Base-by-base conservation (phyloP, 2,329 filamentous ascomycete species). In the Exserohilum turcica region DNA sequence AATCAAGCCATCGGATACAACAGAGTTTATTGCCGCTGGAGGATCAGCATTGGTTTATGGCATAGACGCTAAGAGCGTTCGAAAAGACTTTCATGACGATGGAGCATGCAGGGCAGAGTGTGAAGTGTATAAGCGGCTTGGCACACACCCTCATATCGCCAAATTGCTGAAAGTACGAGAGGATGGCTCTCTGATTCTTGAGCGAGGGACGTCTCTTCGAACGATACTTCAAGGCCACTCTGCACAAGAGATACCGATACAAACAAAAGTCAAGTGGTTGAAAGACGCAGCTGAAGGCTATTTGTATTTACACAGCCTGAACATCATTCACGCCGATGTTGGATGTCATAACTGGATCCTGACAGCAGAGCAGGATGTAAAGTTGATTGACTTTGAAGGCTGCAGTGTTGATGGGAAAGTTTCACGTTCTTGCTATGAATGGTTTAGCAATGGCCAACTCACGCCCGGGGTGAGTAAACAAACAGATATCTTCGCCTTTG, bases 401-500 rank as follows among this genome's bases (percentile, higher is more conserved):
- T 45, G 57, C 29, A 57, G 57, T 38, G 50, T 60, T 49, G 43
- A 60, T 43, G 43, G 47, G 39, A 47, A 50, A 54, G 46, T 51
- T 21, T 45, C 57, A 55, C 38, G 37, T 52, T 37, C 57, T n/a
- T 60, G 57, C 28, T 60, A 57, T 48, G 31, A 59, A 46, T 59
- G 48, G 56, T 59, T 59, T 43, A 56, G 53, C 51, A 53, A 53
- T n/a, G 21, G 13, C 13, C 15, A 13, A 18, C 38, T n/a, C n/a
- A n/a, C 38, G 15, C 53, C 33, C 43, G 18, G 6, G 35, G 45
- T 59, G 24, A 59, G 53, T 32, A 28, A 19, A 29, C 43, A 54
- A 46, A 57, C 57, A 3, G 54, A 60, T 52, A 57, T 60, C 46
- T 60, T 60, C 28, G 55, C 55, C 32, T 58, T 52, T 38, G 52